Percentiles rank a stretch among this genome's conserved stretches.
Evolutionary conservation across 116 monocot species (phyloP).

Genomic region (Phalaenopsis hybrid): DNA sequence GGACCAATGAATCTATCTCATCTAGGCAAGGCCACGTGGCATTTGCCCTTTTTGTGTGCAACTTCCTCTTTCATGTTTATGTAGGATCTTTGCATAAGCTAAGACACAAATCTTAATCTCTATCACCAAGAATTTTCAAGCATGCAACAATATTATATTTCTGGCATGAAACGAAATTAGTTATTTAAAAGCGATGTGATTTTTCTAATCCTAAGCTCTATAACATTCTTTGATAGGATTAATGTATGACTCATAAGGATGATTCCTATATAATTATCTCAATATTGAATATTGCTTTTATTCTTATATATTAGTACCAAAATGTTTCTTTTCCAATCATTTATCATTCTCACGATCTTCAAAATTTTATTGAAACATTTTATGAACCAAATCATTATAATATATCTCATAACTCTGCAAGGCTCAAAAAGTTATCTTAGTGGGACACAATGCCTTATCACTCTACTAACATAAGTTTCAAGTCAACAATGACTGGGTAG

Average conservation of each 20-base stretch:
- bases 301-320: background rate
- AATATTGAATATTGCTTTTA: background rate
- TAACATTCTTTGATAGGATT: background rate
- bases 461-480: background rate
- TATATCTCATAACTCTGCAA: background rate
- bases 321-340: background rate
- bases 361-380: background rate
- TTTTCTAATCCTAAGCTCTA: background rate
- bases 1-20: background rate
- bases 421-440: background rate
- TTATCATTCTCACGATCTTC: background rate
- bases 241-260: background rate
- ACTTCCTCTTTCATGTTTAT: background rate
- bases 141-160: background rate
- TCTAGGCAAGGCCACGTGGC: background rate
- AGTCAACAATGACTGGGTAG: background rate
- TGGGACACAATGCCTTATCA: background rate
- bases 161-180: background rate
- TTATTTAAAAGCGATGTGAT: background rate
- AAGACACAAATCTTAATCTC: background rate
- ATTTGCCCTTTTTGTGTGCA: background rate
- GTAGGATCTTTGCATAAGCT: background rate
- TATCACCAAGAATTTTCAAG: background rate
- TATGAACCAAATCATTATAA: background rate
- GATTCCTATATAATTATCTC: background rate